Evolutionary conservation across 345 rosid genomes (phyloP), one percentile per base, ranked within the genome.

Genomic region (Balakata baccata): DNA sequence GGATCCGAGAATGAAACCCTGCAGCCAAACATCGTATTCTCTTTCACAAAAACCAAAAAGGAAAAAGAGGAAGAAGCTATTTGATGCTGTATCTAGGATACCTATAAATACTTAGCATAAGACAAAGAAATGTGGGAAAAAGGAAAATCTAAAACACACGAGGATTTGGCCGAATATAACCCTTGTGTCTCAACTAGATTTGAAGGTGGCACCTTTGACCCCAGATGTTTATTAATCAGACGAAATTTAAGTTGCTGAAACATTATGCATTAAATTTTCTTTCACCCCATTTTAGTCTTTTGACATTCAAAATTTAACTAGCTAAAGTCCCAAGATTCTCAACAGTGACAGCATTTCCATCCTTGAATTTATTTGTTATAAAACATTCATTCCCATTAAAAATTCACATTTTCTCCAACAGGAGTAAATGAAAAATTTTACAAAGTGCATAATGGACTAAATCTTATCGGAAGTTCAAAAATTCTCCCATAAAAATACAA

Each of bases 1-100:
- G 99, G 99, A 88, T 96, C 99, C 72, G 92, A 87, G 87, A 91
- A 93, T 23, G 90, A 93, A 77, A 96, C 85, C 79, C 99, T 95
- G 85, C 83, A 81, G 59, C 64, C 46, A 73, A 41, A 49, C 41
- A 81, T 12, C 0, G 70, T 54, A 14, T 61, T 38, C 14, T 1
- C 69, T 51, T 29, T 29, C 47, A 7, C 53, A 49, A 76, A 25
- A 71, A 45, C 60, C n/a, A 69, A 16, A 43, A 43, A 43, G 10
- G 7, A 43, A 6, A 43, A 43, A 43, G 10, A 43, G 10, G 47
- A 43, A 43, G 47, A 43, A 43, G 7, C 5, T 5, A 7, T 29
- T 54, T 46, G 29, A 20, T n/a, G 64, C 64, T 39, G 38, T 11
- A 20, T 9, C 49, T 53, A 37, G 13, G 52, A 43, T 43, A 61